These are phyloP conservation scores for Acanthamoeba triangularis DNA, from an alignment of 208 protist species.

Conservation along the genomic window DNA sequence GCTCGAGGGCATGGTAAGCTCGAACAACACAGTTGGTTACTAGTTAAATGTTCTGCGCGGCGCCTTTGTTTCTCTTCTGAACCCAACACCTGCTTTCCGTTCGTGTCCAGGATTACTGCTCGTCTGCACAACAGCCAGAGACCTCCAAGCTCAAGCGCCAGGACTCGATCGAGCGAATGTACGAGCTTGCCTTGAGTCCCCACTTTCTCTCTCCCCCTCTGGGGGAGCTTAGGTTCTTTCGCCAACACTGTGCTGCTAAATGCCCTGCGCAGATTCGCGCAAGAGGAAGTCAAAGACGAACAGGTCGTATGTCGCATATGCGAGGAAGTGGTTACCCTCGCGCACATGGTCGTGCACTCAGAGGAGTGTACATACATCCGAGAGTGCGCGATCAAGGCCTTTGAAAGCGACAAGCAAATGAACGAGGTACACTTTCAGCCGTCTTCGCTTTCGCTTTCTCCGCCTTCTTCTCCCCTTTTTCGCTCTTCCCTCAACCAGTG, in stretches of 20 bases:
- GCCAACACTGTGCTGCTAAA: background rate
- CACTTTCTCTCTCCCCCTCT: background rate
- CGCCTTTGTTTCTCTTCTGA: too few species aligned
- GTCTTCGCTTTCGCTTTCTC: background rate
- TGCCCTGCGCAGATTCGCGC: conserved; percentile 7
- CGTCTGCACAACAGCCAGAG: background rate
- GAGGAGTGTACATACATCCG: conserved; percentile 48
- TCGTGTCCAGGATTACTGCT: conserved; percentile 25
- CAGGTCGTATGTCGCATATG: conserved; percentile 45
- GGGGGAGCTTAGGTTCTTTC: background rate
- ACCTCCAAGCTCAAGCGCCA: background rate
- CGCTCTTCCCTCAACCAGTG: background rate
- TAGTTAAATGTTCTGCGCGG: too few species aligned
- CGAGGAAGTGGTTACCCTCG: conserved; percentile 19
- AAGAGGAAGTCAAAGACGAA: conserved; percentile 47
- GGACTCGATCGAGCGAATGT: conserved; percentile 47
- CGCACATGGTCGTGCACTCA: conserved; percentile 55
- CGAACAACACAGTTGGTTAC: too few species aligned
- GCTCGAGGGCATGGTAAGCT: conserved; percentile 9
- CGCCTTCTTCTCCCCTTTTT: background rate
- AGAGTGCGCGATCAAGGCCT: conserved; percentile 52
- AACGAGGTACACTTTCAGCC: background rate
- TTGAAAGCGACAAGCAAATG: conserved; percentile 33
- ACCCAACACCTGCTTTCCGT: background rate
- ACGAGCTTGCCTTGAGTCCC: background rate